Conservation (phyloP, 2,329 filamentous ascomycete species). For the Phyllosticta citribraziliensis region DNA sequence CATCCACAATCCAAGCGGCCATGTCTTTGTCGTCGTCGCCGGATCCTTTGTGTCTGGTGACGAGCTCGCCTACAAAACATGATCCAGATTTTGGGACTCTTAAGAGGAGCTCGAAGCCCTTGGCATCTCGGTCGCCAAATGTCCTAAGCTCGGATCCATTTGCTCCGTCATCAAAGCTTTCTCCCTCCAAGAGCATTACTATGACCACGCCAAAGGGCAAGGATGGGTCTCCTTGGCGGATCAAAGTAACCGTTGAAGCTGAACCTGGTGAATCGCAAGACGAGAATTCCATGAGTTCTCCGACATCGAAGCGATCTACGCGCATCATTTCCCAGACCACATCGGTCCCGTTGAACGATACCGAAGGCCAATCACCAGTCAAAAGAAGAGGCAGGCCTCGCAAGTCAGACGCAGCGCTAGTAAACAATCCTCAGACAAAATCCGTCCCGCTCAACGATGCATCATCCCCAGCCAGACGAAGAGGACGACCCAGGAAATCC, state of each 20-base stretch:
- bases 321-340: slow-evolving; percentile 25
- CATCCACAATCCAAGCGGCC: not conserved
- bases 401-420: slow-evolving; percentile 23
- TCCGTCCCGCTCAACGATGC: slow-evolving; percentile 20
- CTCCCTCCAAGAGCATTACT: slow-evolving; percentile 37
- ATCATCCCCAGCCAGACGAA: slow-evolving; percentile 24
- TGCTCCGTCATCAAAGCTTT: slow-evolving; percentile 30
- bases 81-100: not conserved
- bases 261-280: slow-evolving; percentile 28
- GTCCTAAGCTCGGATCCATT: slow-evolving; percentile 4
- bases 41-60: slow-evolving; percentile 22
- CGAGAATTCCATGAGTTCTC: slow-evolving; percentile 21
- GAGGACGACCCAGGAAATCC: slow-evolving; percentile 18
- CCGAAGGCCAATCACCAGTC: slow-evolving; percentile 26
- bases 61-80: slow-evolving; percentile 3
- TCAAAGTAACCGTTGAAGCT: slow-evolving; percentile 42
- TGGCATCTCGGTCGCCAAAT: slow-evolving; percentile 2
- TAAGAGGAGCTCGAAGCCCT: slow-evolving; percentile 2
- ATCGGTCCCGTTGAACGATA: slow-evolving; percentile 33
- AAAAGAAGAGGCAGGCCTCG: slow-evolving; percentile 28
- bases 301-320: slow-evolving; percentile 19
- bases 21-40: slow-evolving; percentile 21
- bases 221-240: slow-evolving; percentile 37
- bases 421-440: slow-evolving; percentile 14
- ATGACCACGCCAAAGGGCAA: slow-evolving; percentile 30